A percentile compares a stretch with the other conserved stretches of the same genome.
Evolutionary conservation across 148 eudicot genomes (phyloP).

Genomic region (Rhododendron mucronatum): DNA sequence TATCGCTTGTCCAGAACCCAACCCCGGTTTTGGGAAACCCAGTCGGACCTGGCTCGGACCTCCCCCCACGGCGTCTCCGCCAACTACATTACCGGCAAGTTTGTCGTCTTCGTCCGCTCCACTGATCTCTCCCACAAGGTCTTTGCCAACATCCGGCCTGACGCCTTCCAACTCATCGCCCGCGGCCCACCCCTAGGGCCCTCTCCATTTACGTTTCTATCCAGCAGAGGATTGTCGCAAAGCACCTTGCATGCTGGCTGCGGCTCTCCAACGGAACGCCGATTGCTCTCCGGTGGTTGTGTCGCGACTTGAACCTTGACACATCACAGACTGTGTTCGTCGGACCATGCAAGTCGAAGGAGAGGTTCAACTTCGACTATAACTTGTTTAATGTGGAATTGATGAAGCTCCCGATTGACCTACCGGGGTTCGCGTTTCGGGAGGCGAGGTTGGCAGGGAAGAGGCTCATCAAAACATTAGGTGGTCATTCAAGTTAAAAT

Average conservation of each 20-base stretch:
- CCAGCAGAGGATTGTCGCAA: slow-evolving; percentile 48
- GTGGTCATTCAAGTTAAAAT: neutral
- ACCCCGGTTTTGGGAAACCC: slow-evolving; percentile 64
- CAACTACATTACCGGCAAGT: slow-evolving; percentile 60
- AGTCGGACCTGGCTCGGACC: slow-evolving; percentile 46
- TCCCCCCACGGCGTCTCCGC: slow-evolving; percentile 57
- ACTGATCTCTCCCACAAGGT: slow-evolving; percentile 63
- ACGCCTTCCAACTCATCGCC: slow-evolving; percentile 75
- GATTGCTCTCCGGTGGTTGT: slow-evolving; percentile 40
- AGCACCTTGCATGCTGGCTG: slow-evolving; percentile 39
- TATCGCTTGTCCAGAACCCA: slow-evolving; percentile 49
- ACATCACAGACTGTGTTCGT: slow-evolving; percentile 82
- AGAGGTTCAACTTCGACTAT: slow-evolving; percentile 50
- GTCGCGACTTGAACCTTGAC: slow-evolving; percentile 76
- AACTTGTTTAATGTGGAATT: slow-evolving; percentile 63
- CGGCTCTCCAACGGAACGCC: slow-evolving; percentile 12
- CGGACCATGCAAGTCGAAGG: slow-evolving; percentile 43
- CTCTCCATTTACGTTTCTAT: slow-evolving; percentile 46
- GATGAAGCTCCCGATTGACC: slow-evolving; percentile 67
- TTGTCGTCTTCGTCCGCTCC: slow-evolving; percentile 44
- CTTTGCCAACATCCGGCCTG: slow-evolving; percentile 64
- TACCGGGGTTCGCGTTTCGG: slow-evolving; percentile 75
- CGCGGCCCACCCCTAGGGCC: slow-evolving; percentile 79
- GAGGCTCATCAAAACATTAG: slow-evolving; percentile 40
- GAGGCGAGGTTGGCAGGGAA: slow-evolving; percentile 61